phyloP scores from a whole-genome alignment of 768 basidiomycete genomes.

The Infundibulicybe gibba region DNA sequence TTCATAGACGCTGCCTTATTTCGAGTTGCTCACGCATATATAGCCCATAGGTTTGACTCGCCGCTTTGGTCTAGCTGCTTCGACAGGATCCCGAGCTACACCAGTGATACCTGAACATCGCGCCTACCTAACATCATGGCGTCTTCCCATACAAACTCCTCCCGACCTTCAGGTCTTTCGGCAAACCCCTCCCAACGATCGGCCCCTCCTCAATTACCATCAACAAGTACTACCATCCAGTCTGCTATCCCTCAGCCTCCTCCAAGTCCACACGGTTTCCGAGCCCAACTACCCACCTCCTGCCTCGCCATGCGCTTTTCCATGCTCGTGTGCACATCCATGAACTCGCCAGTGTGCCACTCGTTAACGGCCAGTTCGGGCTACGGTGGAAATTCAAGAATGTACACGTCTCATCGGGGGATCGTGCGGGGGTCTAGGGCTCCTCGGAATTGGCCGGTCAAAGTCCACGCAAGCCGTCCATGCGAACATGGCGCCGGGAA shows the following conservation, averaged over 20 bases:
- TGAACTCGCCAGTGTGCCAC: conserved; percentile 68
- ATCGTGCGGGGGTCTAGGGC: conserved; percentile 26
- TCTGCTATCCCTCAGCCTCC: neutral
- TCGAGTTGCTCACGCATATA: no score
- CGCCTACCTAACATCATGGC: neutral
- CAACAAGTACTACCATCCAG: no score
- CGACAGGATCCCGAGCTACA: no score
- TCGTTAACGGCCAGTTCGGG: conserved; percentile 67
- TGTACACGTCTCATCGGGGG: conserved; percentile 19
- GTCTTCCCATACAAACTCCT: neutral
- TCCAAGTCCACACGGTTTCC: conserved; percentile 27
- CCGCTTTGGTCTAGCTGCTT: no score
- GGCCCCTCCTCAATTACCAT: neutral
- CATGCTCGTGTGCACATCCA: conserved; percentile 57
- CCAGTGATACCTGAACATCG: no score
- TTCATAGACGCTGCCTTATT: no score
- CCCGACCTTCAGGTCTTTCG: neutral
- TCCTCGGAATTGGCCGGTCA: conserved; percentile 37
- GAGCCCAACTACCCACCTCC: conserved; percentile 53
- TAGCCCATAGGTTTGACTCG: no score
- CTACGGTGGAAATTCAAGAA: conserved; percentile 73
- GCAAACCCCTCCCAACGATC: neutral
- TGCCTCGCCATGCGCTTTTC: conserved; percentile 67
- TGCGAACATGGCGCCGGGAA: conserved; percentile 13
- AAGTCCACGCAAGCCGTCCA: conserved; percentile 10